These are phyloP conservation scores for Monosporozyma yasuniensis DNA, from an alignment of 805 yeast species.

Conservation along the genomic window DNA sequence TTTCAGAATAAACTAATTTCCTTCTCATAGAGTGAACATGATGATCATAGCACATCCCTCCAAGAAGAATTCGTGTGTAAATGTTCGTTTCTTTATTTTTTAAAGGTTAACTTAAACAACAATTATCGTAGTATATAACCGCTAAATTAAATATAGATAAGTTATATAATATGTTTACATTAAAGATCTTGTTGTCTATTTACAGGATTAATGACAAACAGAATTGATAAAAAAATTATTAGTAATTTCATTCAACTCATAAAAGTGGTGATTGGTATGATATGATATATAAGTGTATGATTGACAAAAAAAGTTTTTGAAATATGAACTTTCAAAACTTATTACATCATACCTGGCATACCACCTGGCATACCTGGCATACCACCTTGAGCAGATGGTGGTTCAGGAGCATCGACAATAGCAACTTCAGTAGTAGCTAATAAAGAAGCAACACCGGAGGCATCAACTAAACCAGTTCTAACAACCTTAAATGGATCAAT, in stretches of 20 bases:
- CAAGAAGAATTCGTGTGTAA: too few species aligned
- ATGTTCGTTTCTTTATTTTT: not conserved
- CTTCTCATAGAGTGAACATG: too few species aligned
- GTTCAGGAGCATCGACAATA: constrained; percentile 89
- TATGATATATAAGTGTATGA: not conserved
- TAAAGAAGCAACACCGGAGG: constrained; percentile 94
- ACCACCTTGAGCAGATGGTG: constrained; percentile 51
- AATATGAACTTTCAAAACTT: too few species aligned
- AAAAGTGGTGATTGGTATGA: not conserved
- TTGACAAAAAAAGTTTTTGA: too few species aligned
- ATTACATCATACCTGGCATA: constrained; percentile 32
- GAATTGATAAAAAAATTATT: not conserved
- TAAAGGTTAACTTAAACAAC: not conserved
- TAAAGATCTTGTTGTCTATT: constrained; percentile 4
- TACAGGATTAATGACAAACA: constrained; percentile 4
- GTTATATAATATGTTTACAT: not conserved
- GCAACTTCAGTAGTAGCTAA: constrained; percentile 98
- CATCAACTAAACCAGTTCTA: constrained; percentile 90
- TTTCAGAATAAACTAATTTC: too few species aligned
- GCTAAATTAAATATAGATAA: not conserved
- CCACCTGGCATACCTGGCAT: constrained; percentile 41
- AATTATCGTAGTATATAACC: not conserved
- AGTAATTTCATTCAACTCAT: not conserved
- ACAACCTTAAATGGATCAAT: constrained; percentile 98
- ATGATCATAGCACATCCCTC: not conserved